phyloP scores from a whole-genome alignment of 768 basidiomycete species.

The Podaxis sp. region DNA sequence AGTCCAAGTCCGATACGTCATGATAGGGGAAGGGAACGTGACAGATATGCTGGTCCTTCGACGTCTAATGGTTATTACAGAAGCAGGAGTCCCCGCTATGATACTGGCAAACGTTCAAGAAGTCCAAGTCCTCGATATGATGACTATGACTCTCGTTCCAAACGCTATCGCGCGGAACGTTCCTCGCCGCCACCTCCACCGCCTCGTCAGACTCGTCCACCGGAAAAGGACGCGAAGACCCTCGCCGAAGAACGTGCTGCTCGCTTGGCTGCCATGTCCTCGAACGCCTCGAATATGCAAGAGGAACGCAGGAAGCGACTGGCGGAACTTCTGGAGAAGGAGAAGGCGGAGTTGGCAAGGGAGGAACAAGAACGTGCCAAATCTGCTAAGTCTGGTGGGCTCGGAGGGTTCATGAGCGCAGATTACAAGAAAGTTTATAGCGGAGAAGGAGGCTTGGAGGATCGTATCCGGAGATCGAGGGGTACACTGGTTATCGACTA shows the following conservation, averaged over 20 bases:
- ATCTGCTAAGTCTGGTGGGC: constrained; percentile 66
- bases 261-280: constrained; percentile 88
- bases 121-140: constrained; percentile 30
- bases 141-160: constrained; percentile 31
- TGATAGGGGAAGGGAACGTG: constrained; percentile 24
- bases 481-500: constrained; percentile 68
- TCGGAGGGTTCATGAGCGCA: constrained; percentile 77
- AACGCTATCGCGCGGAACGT: constrained; percentile 51
- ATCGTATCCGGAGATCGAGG: constrained; percentile 71
- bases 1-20: constrained; percentile 28
- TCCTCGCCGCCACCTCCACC: constrained; percentile 27
- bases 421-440: constrained; percentile 88
- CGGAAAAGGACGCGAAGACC: constrained; percentile 19
- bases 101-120: constrained; percentile 37
- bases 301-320: constrained; percentile 73
- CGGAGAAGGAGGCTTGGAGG: constrained; percentile 74
- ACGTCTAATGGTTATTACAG: constrained; percentile 23
- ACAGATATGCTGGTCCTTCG: constrained; percentile 31
- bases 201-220: constrained; percentile 23
- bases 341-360: constrained; percentile 63
- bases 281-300: constrained; percentile 66
- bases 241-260: constrained; percentile 65
- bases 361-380: constrained; percentile 71
- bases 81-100: constrained; percentile 21
- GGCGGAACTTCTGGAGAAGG: constrained; percentile 64